Evolutionary conservation across 148 eudicot genomes (phyloP).

Genomic region (Dysphania ambrosioides): DNA sequence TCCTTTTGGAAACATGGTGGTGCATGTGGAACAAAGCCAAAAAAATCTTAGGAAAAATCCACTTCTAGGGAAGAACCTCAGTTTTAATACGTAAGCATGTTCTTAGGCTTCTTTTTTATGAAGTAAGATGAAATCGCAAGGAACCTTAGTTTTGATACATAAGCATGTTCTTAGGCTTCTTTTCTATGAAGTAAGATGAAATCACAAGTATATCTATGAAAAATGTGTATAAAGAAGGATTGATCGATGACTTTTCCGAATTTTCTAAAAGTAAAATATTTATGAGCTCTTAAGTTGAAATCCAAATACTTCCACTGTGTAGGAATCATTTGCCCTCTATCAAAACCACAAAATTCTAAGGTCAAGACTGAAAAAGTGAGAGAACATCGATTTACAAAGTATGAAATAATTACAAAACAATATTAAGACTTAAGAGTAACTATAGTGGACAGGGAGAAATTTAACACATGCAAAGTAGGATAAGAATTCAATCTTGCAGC

Average conservation of each 20-base stretch:
- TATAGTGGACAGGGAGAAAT: background rate
- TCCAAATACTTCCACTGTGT: no score
- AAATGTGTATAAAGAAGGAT: background rate
- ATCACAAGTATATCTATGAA: background rate
- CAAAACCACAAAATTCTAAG: no score
- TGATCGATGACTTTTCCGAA: no score
- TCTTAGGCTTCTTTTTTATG: no score
- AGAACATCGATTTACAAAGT: background rate
- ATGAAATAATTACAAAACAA: background rate
- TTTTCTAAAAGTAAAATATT: no score
- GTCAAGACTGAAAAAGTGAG: no score
- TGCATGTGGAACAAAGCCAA: background rate
- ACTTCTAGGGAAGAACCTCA: background rate
- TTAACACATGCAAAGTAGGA: background rate
- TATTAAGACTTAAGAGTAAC: background rate
- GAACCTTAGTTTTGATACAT: no score
- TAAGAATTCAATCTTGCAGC: background rate
- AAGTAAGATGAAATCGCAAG: no score
- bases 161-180: no score
- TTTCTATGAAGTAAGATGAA: background rate
- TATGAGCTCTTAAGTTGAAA: no score
- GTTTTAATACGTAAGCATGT: background rate
- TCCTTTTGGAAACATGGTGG: background rate
- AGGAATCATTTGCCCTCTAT: no score
- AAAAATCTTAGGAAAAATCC: no score